A percentile compares a stretch with the other conserved stretches of the same genome.
These are phyloP conservation scores for Aspergillus wentii DNA, from an alignment of 495 filamentous ascomycete species.

Conservation along the genomic window DNA sequence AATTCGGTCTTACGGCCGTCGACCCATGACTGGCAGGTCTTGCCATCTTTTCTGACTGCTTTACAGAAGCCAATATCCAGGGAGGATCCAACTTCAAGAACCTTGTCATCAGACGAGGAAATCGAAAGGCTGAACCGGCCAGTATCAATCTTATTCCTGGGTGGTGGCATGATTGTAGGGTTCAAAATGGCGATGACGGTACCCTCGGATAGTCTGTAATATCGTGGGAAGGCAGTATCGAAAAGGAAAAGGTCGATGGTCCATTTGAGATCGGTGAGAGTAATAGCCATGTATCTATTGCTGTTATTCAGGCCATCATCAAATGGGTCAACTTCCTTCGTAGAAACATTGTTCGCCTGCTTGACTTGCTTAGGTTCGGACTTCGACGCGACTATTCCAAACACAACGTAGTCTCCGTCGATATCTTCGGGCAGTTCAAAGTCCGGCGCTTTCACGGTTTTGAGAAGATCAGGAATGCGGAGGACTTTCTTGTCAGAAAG, in stretches of 20 bases:
- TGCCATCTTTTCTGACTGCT: conserved; percentile 74
- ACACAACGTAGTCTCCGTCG: conserved; percentile 79
- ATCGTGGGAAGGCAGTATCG: conserved; percentile 80
- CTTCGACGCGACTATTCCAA: conserved; percentile 82
- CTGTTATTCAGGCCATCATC: conserved; percentile 52
- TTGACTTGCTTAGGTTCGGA: conserved; percentile 73
- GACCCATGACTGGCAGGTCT: conserved; percentile 76
- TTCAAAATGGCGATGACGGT: conserved; percentile 93
- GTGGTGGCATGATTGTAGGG: conserved; percentile 83
- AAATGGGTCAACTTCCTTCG: conserved; percentile 41
- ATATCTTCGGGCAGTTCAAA: conserved; percentile 83
- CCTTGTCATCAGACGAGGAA: conserved; percentile 75
- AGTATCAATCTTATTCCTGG: conserved; percentile 62
- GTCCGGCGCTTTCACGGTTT: conserved; percentile 73
- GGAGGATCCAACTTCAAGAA: conserved; percentile 83
- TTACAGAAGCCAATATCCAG: conserved; percentile 90
- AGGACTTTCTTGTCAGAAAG: conserved; percentile 72
- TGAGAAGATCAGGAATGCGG: conserved; percentile 76
- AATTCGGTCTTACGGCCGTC: conserved; percentile 82
- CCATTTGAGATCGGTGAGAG: conserved; percentile 83
- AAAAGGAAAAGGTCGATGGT: conserved; percentile 91
- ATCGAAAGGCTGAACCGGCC: conserved; percentile 80
- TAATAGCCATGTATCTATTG: conserved; percentile 87
- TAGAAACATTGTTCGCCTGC: conserved; percentile 34
- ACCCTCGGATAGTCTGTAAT: conserved; percentile 83